These are phyloP conservation scores for Amylostereum areolatum DNA, from an alignment of 1,284 basidiomycete genomes.

Conservation along the genomic window DNA sequence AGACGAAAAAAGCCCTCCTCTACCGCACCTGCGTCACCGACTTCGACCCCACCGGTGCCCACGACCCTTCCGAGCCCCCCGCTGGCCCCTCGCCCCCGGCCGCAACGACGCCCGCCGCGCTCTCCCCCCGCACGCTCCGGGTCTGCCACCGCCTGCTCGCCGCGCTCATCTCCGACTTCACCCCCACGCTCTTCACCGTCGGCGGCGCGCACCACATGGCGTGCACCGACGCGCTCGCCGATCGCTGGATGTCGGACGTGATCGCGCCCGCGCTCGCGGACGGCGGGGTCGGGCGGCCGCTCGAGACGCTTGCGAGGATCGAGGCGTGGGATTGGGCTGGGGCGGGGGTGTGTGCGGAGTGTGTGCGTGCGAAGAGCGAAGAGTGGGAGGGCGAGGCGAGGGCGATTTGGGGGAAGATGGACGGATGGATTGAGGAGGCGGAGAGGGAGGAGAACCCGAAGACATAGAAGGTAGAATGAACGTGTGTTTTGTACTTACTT, in stretches of 20 bases:
- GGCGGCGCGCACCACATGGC: slow-evolving; percentile 61
- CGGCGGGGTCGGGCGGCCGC: slow-evolving; percentile 56
- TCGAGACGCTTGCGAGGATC: slow-evolving; percentile 58
- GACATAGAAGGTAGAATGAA: too few species aligned
- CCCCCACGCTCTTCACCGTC: slow-evolving; percentile 65
- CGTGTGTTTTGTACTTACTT: too few species aligned
- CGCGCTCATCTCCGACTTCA: slow-evolving; percentile 54
- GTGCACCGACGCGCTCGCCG: slow-evolving; percentile 65
- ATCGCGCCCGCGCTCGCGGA: slow-evolving; percentile 54
- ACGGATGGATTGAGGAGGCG: slow-evolving; percentile 41
- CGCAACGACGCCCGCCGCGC: slow-evolving; percentile 7
- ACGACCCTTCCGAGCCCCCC: slow-evolving; percentile 19
- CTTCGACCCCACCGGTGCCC: slow-evolving; percentile 29
- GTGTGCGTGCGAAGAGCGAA: slow-evolving; percentile 48
- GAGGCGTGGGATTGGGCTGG: slow-evolving; percentile 50
- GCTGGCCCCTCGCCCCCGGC: background rate
- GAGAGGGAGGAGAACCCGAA: slow-evolving; percentile 6
- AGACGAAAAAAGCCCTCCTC: slow-evolving; percentile 57
- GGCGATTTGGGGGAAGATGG: slow-evolving; percentile 54
- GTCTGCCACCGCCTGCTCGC: slow-evolving; percentile 24
- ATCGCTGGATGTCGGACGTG: slow-evolving; percentile 62
- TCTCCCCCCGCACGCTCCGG: slow-evolving; percentile 18
- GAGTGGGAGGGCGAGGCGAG: slow-evolving; percentile 64
- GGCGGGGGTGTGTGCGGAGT: slow-evolving; percentile 52
- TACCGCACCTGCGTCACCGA: slow-evolving; percentile 56